Percentiles rank a stretch among this genome's conserved stretches.
Conservation (phyloP, 192 early-diverging fungal species). For the Phlyctochytrium bullatum region DNA sequence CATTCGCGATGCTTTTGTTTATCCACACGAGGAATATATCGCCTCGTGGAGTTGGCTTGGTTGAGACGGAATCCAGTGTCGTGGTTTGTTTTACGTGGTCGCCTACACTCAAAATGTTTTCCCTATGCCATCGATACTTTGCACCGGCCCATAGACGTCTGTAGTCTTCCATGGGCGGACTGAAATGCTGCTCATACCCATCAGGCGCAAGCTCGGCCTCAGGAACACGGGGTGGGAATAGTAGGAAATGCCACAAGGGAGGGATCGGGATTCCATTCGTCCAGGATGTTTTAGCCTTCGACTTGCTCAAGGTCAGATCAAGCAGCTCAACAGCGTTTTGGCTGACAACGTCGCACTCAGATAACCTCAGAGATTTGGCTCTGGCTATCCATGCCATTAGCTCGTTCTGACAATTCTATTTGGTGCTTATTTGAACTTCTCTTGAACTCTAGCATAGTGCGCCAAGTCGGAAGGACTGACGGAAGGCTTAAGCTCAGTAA, state of each 20-base stretch:
- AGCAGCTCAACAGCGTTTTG: background rate
- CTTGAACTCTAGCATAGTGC: conserved; percentile 78
- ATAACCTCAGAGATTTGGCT: background rate
- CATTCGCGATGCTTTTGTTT: conserved; percentile 62
- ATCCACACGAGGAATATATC: conserved; percentile 70
- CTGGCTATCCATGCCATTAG: no score
- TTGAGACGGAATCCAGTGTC: conserved; percentile 47
- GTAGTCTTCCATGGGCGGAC: conserved; percentile 70
- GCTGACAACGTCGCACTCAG: background rate
- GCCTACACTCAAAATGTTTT: conserved; percentile 65
- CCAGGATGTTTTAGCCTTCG: background rate
- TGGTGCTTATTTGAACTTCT: conserved; percentile 73
- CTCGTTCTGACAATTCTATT: background rate
- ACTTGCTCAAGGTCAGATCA: background rate
- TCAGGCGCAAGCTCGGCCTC: conserved; percentile 70
- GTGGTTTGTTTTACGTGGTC: conserved; percentile 60
- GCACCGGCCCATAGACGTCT: conserved; percentile 91
- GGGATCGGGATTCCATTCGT: conserved; percentile 43
- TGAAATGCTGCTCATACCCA: conserved; percentile 76
- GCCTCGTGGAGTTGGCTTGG: conserved; percentile 52
- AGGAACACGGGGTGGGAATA: conserved; percentile 72
- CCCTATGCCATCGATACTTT: conserved; percentile 44
- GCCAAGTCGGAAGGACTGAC: conserved; percentile 84
- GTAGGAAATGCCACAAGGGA: conserved; percentile 71
- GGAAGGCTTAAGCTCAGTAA: conserved; percentile 83